A percentile compares a stretch with the other conserved stretches of the same genome.
Evolutionary conservation across 768 basidiomycete genomes (phyloP).

Genomic region (Xerocomus spinulosus): DNA sequence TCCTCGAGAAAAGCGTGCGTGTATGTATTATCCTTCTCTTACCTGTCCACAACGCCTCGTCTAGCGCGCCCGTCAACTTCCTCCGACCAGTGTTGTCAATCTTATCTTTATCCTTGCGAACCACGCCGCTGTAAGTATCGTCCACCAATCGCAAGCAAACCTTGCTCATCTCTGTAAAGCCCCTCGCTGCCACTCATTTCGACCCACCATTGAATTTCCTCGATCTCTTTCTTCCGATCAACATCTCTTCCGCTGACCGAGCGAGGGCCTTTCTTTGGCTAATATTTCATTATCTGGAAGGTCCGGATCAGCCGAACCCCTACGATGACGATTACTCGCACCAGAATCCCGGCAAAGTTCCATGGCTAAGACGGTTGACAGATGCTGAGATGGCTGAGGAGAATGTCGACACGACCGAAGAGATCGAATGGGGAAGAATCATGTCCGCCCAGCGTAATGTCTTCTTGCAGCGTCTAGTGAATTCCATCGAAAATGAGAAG

Average conservation of each 20-base stretch:
- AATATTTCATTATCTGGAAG: conserved; percentile 77
- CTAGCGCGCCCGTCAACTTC: conserved; percentile 56
- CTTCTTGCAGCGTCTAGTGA: conserved; percentile 68
- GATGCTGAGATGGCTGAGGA: conserved; percentile 54
- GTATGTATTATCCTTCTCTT: neutral
- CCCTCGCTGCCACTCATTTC: conserved; percentile 65
- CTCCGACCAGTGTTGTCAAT: conserved; percentile 84
- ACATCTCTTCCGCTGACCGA: conserved; percentile 66
- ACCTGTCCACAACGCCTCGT: neutral
- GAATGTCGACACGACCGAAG: conserved; percentile 75
- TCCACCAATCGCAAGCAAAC: neutral
- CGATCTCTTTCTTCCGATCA: conserved; percentile 79
- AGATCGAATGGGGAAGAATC: conserved; percentile 69
- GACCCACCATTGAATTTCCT: conserved; percentile 71
- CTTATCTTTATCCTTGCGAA: conserved; percentile 79
- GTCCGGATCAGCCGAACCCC: conserved; percentile 58
- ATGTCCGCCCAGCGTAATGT: conserved; percentile 71
- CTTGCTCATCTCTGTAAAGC: conserved; percentile 34
- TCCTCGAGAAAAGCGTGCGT: conserved; percentile 63
- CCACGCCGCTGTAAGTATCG: conserved; percentile 61
- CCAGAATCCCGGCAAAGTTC: conserved; percentile 57
- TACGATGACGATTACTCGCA: conserved; percentile 66
- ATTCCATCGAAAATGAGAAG: conserved; percentile 49
- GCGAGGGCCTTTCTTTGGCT: conserved; percentile 82
- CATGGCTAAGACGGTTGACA: conserved; percentile 52